phyloP scores from a whole-genome alignment of 1,284 basidiomycete genomes.

The Microstroma glucosiphilum region DNA sequence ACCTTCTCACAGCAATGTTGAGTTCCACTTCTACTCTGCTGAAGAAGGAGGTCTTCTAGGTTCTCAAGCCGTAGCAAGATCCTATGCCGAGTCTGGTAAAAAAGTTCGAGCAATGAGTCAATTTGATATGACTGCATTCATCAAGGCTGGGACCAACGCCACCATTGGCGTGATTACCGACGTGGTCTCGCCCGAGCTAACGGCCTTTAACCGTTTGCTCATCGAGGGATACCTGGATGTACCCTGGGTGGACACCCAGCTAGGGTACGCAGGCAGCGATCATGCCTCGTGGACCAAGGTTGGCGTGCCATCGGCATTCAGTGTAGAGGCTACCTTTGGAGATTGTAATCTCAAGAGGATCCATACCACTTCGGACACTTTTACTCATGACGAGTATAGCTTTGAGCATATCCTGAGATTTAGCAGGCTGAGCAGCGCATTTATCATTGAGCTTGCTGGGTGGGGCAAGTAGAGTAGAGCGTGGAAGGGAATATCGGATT shows the following conservation, averaged over 20 bases:
- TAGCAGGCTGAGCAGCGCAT: slow-evolving; percentile 32
- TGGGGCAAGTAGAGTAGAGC: slow-evolving; percentile 19
- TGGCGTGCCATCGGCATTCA: slow-evolving; percentile 51
- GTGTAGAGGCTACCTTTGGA: slow-evolving; percentile 51
- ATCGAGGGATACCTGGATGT: slow-evolving; percentile 63
- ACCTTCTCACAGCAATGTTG: slow-evolving; percentile 63
- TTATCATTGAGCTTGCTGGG: slow-evolving; percentile 42
- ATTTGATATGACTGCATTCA: slow-evolving; percentile 64
- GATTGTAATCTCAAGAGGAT: slow-evolving; percentile 39
- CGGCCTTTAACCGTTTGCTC: slow-evolving; percentile 65
- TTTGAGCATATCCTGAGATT: slow-evolving; percentile 45
- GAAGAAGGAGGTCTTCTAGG: slow-evolving; percentile 91
- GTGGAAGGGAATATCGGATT: background rate
- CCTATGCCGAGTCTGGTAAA: slow-evolving; percentile 62
- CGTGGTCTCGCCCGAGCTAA: slow-evolving; percentile 66
- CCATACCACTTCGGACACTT: slow-evolving; percentile 19
- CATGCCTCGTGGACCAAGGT: slow-evolving; percentile 51
- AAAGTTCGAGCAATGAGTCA: slow-evolving; percentile 74
- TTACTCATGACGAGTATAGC: slow-evolving; percentile 34
- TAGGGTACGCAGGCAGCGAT: slow-evolving; percentile 92
- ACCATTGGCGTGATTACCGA: slow-evolving; percentile 86
- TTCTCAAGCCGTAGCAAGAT: slow-evolving; percentile 78
- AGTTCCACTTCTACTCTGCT: slow-evolving; percentile 94
- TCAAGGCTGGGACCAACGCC: slow-evolving; percentile 79
- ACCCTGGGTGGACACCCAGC: slow-evolving; percentile 58